Percentiles rank a stretch among this genome's conserved stretches.
Conservation (phyloP, 2,329 filamentous ascomycete genomes). For the Aspergillus sp. region DNA sequence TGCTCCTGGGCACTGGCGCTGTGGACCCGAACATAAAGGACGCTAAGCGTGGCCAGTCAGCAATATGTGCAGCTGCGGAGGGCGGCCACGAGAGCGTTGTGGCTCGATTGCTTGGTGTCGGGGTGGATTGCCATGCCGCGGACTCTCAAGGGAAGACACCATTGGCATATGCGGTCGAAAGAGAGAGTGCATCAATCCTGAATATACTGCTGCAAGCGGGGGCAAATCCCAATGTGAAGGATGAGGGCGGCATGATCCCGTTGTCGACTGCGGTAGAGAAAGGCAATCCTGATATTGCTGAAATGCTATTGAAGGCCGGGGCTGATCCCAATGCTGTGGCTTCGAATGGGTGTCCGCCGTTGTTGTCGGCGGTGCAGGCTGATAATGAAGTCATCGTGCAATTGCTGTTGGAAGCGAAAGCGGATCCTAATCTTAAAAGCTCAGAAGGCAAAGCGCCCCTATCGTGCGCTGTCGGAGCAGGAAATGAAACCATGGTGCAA, state of each 20-base stretch:
- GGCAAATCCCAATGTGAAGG: constrained; percentile 19
- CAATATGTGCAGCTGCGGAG: constrained; percentile 22
- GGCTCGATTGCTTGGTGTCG: constrained; percentile 12
- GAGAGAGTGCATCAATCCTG: constrained; percentile 17
- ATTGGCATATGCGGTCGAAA: constrained; percentile 21
- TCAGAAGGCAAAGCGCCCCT: constrained; percentile 15
- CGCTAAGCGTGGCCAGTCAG: constrained; percentile 15
- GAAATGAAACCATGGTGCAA: constrained; percentile 19
- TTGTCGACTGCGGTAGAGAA: constrained; percentile 22
- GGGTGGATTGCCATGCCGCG: constrained; percentile 18
- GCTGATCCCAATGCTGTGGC: constrained; percentile 19
- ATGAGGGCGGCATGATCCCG: constrained; percentile 18
- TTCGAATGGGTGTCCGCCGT: constrained; percentile 12
- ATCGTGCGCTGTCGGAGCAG: constrained; percentile 20
- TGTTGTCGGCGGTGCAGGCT: constrained; percentile 19
- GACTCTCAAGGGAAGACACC: constrained; percentile 22
- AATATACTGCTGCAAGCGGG: constrained; percentile 18
- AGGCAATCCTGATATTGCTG: constrained; percentile 22
- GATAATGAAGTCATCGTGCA: constrained; percentile 25
- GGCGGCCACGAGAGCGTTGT: constrained; percentile 22
- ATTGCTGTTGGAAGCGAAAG: constrained; percentile 21
- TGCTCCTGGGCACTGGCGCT: constrained; percentile 22
- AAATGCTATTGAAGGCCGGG: constrained; percentile 22
- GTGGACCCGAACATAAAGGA: constrained; percentile 19
- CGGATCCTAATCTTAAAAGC: constrained; percentile 18